These are phyloP conservation scores for Tetrapisispora namnaoensis DNA, from an alignment of 805 yeast genomes.

Conservation along the genomic window DNA sequence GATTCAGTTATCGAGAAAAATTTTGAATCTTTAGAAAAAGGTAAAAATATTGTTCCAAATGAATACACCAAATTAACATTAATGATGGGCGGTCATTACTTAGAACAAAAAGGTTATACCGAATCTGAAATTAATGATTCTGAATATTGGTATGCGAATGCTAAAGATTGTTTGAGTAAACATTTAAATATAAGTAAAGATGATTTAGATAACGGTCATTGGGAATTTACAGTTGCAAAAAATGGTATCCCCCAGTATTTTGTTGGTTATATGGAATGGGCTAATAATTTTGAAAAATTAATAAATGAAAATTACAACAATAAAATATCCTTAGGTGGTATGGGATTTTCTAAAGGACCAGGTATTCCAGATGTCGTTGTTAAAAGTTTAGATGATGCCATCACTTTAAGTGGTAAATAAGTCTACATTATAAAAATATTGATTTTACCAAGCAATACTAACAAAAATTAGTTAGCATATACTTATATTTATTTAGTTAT, in stretches of 20 bases:
- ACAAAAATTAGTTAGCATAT: background rate
- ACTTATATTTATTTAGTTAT: background rate
- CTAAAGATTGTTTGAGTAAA: slow-evolving; percentile 32
- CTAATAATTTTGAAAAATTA: slow-evolving; percentile 28
- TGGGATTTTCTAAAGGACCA: slow-evolving; percentile 67
- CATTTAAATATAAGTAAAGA: slow-evolving; percentile 31
- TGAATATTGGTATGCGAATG: slow-evolving; percentile 16
- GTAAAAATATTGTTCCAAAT: slow-evolving; percentile 6
- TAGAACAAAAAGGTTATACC: slow-evolving; percentile 7
- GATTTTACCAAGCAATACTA: background rate
- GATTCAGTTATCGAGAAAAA: slow-evolving; percentile 76
- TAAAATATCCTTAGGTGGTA: slow-evolving; percentile 59
- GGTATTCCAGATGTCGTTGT: slow-evolving; percentile 85
- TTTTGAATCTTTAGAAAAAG: slow-evolving; percentile 25
- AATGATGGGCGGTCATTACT: slow-evolving; percentile 79
- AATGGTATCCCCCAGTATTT: slow-evolving; percentile 73
- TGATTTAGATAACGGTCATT: slow-evolving; percentile 21
- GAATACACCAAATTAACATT: slow-evolving; percentile 66
- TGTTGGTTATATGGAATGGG: slow-evolving; percentile 52
- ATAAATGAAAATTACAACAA: slow-evolving; percentile 31
- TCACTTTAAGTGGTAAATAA: slow-evolving; percentile 5
- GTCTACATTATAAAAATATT: too few relatives aligned
- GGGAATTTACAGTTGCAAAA: slow-evolving; percentile 35
- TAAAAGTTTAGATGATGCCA: slow-evolving; percentile 52
- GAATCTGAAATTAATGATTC: slow-evolving; percentile 6